phyloP scores from a whole-genome alignment of 768 basidiomycete species.

The Agaricus subrufescens region DNA sequence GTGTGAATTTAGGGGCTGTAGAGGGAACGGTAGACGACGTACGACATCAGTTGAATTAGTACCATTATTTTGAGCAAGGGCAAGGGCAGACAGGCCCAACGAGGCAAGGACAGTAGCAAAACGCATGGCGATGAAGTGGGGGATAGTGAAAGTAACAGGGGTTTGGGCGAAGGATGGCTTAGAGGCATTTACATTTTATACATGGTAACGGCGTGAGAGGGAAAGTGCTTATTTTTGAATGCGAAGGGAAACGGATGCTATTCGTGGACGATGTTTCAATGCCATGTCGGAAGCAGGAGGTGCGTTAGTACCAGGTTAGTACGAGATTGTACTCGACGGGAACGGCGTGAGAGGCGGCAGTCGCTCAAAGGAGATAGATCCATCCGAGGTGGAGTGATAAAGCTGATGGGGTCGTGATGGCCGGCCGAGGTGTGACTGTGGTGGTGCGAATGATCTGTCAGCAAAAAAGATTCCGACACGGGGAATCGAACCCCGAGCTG shows the following conservation, averaged over 20 bases:
- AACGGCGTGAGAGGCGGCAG: background rate
- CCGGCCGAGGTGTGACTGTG: background rate
- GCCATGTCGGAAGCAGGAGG: no score
- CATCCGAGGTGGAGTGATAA: background rate
- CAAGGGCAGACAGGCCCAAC: slow-evolving; percentile 3
- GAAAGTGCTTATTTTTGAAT: no score
- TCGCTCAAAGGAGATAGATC: background rate
- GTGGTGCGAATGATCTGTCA: background rate
- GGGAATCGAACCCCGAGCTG: slow-evolving; percentile 32
- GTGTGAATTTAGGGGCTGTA: no score
- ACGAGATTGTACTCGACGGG: background rate
- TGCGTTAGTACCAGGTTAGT: no score
- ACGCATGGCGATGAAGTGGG: background rate
- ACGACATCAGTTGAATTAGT: background rate
- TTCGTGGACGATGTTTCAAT: no score
- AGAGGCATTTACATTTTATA: no score
- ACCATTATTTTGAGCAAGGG: slow-evolving; percentile 5
- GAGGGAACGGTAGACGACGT: background rate
- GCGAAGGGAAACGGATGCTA: no score
- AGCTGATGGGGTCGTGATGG: background rate
- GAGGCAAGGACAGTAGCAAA: slow-evolving; percentile 2
- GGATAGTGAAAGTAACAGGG: background rate
- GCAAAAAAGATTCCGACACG: slow-evolving; percentile 16
- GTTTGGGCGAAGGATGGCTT: background rate
- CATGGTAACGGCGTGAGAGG: no score